Base-by-base conservation (phyloP, 2,329 filamentous ascomycete genomes). In the Fusarium multiceps region DNA sequence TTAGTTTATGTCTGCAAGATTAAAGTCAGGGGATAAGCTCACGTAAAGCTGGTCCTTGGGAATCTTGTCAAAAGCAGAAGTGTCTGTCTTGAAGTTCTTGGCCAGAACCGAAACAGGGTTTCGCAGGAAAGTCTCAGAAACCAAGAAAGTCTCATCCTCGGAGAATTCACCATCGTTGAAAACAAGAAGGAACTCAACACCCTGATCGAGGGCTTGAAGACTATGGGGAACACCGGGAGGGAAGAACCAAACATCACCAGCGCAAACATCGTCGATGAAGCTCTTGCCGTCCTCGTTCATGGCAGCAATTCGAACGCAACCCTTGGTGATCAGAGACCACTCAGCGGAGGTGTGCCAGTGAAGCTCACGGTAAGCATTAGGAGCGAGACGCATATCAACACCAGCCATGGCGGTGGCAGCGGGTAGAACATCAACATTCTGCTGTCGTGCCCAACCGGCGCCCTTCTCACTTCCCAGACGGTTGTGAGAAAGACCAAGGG, bases 21-120 rank as follows among this genome's bases (percentile, higher is more conserved):
- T 8, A 12, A 16, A 2, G 13, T 4, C 8, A 8, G 21, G 2
- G 1, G 16, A 7, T n/a, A 0, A 4, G 45, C 58, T 56, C 18
- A 64, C 59, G 11, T 64, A 64, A 23, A 63, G 61, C 18, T 64
- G 34, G 4, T 63, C 30, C 30, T 64, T 57, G 3, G 61, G 61
- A 6, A 58, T 57, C 4, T 64, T 46, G 7, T 64, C 46, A 25
- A 64, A 64, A 4, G 59, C 61, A n/a, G 50, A 50, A 16, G 59
- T 58, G 16, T 64, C 61, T 1, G 59, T 57, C 14, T 63, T 47
- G 16, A 64, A 64, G 40, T 64, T 64, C 59, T 64, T 64, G 7
- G 61, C 61, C 12, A 64, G n/a, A 12, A 64, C 59, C 1, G 59
- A 63, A 40, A 57, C 37, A 6, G 61, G 61, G 45, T 63, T 64